Base-by-base conservation (phyloP, 2,329 filamentous ascomycete species). In the Aschersonia sp. region DNA sequence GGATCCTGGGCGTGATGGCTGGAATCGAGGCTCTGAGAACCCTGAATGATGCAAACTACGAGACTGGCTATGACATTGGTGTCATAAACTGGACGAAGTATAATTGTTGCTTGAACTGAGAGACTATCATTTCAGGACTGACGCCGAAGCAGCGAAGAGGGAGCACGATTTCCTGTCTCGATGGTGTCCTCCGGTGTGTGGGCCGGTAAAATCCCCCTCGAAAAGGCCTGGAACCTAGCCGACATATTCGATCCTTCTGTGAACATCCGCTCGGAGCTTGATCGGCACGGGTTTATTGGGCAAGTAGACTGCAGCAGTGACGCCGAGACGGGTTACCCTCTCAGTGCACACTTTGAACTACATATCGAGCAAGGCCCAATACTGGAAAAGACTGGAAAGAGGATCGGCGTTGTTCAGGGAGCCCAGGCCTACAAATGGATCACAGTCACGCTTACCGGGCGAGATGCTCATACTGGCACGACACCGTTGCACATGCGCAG, bases 181-280 rank as follows among this genome's bases (percentile, higher is more conserved):
- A 88, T 87, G 79, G 67, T 83, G n/a, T 70, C 80, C 0, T 87
- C 83, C 0, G 85, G 83, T 1, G 85, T 89, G 14, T 90, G 85
- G 84, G 78, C 83, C 0, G 83, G 74, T 43, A 68, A 69, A 5
- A 81, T 88, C 9, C 66, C 81, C 0, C 64, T 86, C 1, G 71
- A 81, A 29, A 54, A 55, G 8, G 84, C 82, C 12, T 81, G 80
- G 62, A 69, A 67, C 44, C 69, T 86, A 77, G 5, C 78, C 84
- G 72, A 81, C 73, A 54, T 58, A 40, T 55, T 53, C 72, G 48
- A 56, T 30, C 46, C 52, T 2, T 52, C 53, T 6, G 49, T 48
- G 7, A 62, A 60, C 0, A 53, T 65, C 10, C 58, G 55, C 35
- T 57, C 56, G 5, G 62, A 88, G 52, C 72, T 92, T 0, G 69